Percentiles rank a stretch among this genome's conserved stretches.
Evolutionary conservation across 495 filamentous ascomycete species (phyloP).

Genomic region (Bombardia bombarda): DNA sequence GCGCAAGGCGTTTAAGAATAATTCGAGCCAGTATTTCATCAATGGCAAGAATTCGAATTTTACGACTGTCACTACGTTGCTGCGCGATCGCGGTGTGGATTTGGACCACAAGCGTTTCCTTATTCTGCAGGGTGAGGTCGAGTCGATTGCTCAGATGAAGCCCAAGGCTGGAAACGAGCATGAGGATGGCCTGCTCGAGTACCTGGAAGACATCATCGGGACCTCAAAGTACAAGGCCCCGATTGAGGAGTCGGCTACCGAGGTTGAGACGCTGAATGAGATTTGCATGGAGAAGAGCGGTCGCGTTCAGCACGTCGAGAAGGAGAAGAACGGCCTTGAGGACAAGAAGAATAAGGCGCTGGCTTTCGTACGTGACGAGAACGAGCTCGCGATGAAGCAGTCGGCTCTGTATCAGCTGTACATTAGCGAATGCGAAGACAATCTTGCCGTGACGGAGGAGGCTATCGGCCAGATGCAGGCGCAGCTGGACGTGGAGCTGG

Average conservation of each 20-base stretch:
- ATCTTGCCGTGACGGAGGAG: slow-evolving; percentile 82
- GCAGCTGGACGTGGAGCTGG: slow-evolving; percentile 77
- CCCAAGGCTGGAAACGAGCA: slow-evolving; percentile 89
- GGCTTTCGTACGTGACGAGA: slow-evolving; percentile 82
- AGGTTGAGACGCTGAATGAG: slow-evolving; percentile 89
- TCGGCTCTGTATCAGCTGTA: slow-evolving; percentile 86
- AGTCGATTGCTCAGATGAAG: slow-evolving; percentile 99
- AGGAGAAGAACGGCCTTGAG: slow-evolving; percentile 84
- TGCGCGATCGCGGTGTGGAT: slow-evolving; percentile 83
- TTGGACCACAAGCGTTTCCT: slow-evolving; percentile 97
- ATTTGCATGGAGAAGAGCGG: slow-evolving; percentile 89
- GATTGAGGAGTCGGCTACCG: slow-evolving; percentile 84
- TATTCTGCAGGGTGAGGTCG: slow-evolving; percentile 95
- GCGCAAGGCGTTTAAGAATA: slow-evolving; percentile 93
- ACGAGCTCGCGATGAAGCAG: slow-evolving; percentile 83
- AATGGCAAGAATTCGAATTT: slow-evolving; percentile 83
- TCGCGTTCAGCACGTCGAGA: slow-evolving; percentile 95
- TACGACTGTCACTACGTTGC: slow-evolving; percentile 79
- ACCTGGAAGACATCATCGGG: slow-evolving; percentile 96
- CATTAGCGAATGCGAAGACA: slow-evolving; percentile 77
- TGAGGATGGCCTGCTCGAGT: slow-evolving; percentile 92
- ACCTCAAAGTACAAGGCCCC: slow-evolving; percentile 96
- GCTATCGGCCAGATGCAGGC: slow-evolving; percentile 84
- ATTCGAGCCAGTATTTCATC: slow-evolving; percentile 96
- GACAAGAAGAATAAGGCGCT: slow-evolving; percentile 95